phyloP scores from a whole-genome alignment of 2,329 filamentous ascomycete species.

The Myriosclerotinia scirpicola region DNA sequence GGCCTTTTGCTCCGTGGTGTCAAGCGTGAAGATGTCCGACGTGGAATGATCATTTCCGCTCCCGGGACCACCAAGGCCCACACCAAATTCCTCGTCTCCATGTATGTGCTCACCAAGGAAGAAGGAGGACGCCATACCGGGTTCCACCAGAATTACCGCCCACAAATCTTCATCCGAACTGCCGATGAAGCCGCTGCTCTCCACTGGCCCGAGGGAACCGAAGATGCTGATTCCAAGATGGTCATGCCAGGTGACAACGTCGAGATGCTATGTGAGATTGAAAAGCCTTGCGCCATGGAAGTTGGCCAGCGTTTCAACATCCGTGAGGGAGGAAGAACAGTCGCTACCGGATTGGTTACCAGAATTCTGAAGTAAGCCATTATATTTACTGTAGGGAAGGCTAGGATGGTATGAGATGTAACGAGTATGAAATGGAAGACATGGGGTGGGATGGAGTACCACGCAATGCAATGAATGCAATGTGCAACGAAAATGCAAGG shows the following conservation, averaged over 20 bases:
- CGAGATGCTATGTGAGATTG: constrained; percentile 89
- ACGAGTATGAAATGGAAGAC: constrained; percentile 10
- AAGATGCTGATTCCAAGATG: constrained; percentile 71
- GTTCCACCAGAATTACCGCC: constrained; percentile 94
- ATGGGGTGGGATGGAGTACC: background rate
- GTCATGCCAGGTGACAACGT: constrained; percentile 99
- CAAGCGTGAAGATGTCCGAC: constrained; percentile 89
- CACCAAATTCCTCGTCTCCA: constrained; percentile 88
- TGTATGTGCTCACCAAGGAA: constrained; percentile 97
- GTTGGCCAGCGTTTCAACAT: constrained; percentile 95
- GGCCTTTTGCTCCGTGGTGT: constrained; percentile 94
- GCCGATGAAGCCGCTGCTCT: constrained; percentile 78
- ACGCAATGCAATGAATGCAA: constrained; percentile 5
- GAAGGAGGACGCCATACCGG: constrained; percentile 97
- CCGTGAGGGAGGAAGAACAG: constrained; percentile 90
- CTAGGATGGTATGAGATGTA: background rate
- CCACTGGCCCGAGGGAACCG: constrained; percentile 80
- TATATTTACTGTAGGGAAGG: background rate
- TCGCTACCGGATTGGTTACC: constrained; percentile 80
- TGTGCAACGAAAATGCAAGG: background rate
- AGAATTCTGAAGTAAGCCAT: constrained; percentile 56
- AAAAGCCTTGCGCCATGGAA: constrained; percentile 85
- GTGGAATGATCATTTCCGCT: constrained; percentile 90
- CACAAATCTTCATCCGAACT: constrained; percentile 93
- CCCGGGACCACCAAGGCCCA: constrained; percentile 84